Evolutionary conservation across 306 rosid genomes (phyloP), one percentile per base, ranked within the genome.

Genomic region (Corylus avellana): DNA sequence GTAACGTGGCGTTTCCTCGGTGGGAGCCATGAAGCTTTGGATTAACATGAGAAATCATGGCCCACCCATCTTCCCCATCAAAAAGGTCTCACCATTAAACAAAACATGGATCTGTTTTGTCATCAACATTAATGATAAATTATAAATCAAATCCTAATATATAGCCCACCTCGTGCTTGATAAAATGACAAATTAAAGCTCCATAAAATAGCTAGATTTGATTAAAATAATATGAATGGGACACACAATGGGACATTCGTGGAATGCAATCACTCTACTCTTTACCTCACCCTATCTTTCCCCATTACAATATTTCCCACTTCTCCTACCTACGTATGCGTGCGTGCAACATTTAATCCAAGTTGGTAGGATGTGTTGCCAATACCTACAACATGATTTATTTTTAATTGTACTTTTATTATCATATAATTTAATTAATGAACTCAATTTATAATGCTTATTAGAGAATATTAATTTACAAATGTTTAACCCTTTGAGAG

Each of bases 21-120:
- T 87, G 83, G 82, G 92, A 80, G 74, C 81, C 85, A 84, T 81
- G 22, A 48, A 77, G 70, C 79, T 83, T 66, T 85, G 76, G 81
- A 85, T 80, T 49, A 69, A 63, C 76, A 67, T 48, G 49, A 11
- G 58, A 58, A 79, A 69, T 78, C 39, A 77, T 68, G 57, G 68
- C 72, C 73, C 64, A 68, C 75, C 75, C 76, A 78, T 80, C 76
- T 77, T 58, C 76, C 77, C 78, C 39, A 53, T 62, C 70, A 12
- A 56, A 75, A 71, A 81, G 77, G 70, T 75, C 29, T 76, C 76
- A 27, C 49, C 70, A 53, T 81, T 83, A 39, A 73, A 77, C 72
- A 70, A 80, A 74, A 77, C 56, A 69, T 50, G 62, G 77, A 79
- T 22, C 76, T 74, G 70, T 77, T 64, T 82, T 72, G 76, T 74